A percentile compares a stretch with the other conserved stretches of the same genome.
Conservation (phyloP, 768 basidiomycete species). For the Cystofilobasidium ferigula region DNA sequence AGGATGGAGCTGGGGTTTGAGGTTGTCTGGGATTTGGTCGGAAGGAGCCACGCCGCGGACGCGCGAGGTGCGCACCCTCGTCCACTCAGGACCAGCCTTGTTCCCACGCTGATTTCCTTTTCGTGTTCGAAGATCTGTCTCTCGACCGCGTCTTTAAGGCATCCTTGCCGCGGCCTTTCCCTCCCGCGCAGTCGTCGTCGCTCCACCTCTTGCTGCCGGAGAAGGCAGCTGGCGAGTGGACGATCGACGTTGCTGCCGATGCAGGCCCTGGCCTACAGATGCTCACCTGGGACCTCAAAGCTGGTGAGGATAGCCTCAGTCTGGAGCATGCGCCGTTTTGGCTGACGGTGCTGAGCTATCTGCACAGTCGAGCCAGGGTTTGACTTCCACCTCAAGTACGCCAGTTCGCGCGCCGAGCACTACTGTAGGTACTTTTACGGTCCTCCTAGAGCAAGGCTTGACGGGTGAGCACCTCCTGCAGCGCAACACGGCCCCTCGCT, state of each 20-base stretch:
- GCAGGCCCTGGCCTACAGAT: not conserved
- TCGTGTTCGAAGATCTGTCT: conserved; percentile 7
- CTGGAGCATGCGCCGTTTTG: not conserved
- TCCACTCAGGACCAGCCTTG: too few relatives aligned
- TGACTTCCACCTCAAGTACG: conserved; percentile 14
- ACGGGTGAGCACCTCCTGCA: too few relatives aligned
- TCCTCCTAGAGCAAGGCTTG: too few relatives aligned
- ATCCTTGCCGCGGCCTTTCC: not conserved
- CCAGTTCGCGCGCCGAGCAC: too few relatives aligned
- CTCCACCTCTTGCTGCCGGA: conserved; percentile 4
- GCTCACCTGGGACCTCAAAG: conserved; percentile 13
- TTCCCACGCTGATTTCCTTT: not conserved
- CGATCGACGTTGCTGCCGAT: not conserved
- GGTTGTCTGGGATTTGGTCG: conserved; percentile 64
- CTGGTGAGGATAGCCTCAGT: not conserved
- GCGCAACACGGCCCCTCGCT: too few relatives aligned
- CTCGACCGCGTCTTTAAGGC: conserved; percentile 5
- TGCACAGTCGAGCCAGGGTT: not conserved
- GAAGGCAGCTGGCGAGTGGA: not conserved
- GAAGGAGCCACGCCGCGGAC: conserved; percentile 25
- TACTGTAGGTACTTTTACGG: too few relatives aligned
- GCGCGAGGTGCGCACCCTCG: conserved; percentile 26
- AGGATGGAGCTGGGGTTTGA: conserved; percentile 61
- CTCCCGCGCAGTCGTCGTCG: conserved; percentile 9
- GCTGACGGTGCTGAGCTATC: not conserved